Evolutionary conservation across 2,329 filamentous ascomycete species (phyloP).

Genomic region (Cladosporium sp.): DNA sequence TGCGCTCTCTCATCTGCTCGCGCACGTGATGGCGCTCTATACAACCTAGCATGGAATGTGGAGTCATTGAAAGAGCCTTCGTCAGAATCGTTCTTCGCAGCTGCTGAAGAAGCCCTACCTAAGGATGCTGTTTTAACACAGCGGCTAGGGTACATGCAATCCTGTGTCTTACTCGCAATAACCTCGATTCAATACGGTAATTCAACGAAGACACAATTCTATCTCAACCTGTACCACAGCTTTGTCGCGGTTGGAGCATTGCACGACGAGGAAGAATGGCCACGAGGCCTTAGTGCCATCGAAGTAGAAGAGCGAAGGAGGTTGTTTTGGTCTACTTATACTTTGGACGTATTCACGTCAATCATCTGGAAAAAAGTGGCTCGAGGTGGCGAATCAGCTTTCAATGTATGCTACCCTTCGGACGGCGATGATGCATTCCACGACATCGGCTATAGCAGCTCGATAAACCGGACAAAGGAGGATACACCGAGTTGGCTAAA

Average conservation of each 20-base stretch:
- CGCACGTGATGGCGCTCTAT: slow-evolving; percentile 44
- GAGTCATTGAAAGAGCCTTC: slow-evolving; percentile 26
- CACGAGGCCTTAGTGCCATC: slow-evolving; percentile 36
- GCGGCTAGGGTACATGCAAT: neutral
- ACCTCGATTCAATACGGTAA: slow-evolving; percentile 47
- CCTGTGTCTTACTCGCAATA: slow-evolving; percentile 43
- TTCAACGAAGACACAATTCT: slow-evolving; percentile 43
- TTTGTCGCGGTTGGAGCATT: slow-evolving; percentile 41
- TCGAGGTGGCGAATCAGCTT: slow-evolving; percentile 42
- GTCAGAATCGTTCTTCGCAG: slow-evolving; percentile 37
- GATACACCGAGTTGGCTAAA: slow-evolving; percentile 41
- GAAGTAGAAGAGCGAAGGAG: slow-evolving; percentile 45
- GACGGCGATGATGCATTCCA: neutral
- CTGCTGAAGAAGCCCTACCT: slow-evolving; percentile 17
- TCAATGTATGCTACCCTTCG: slow-evolving; percentile 19
- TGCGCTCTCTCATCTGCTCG: slow-evolving; percentile 44
- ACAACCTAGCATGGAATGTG: slow-evolving; percentile 27
- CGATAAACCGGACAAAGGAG: slow-evolving; percentile 26
- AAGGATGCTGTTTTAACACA: neutral
- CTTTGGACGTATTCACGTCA: slow-evolving; percentile 50
- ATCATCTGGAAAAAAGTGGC: slow-evolving; percentile 48
- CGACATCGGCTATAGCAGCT: slow-evolving; percentile 20
- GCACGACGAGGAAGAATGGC: slow-evolving; percentile 49
- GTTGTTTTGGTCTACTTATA: slow-evolving; percentile 54
- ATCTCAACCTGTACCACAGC: slow-evolving; percentile 46